These are phyloP conservation scores for Coleophoma cylindrospora DNA, from an alignment of 2,329 filamentous ascomycete genomes.

Conservation along the genomic window DNA sequence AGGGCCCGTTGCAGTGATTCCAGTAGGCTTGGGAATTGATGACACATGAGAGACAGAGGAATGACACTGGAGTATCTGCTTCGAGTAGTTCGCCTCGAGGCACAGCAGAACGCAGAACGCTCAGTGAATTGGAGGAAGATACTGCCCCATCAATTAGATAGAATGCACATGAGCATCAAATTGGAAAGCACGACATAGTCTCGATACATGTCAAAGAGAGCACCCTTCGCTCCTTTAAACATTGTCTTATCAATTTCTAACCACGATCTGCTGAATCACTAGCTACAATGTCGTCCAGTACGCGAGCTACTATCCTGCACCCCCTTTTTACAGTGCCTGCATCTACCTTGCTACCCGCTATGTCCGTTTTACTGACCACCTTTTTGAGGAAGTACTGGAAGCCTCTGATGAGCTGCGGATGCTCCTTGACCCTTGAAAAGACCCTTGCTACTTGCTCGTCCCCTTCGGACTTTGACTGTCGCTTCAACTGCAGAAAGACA, in stretches of 20 bases:
- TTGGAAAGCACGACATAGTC: too few relatives aligned
- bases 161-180: too few relatives aligned
- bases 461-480: constrained; percentile 37
- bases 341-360: constrained; percentile 43
- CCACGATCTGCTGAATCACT: constrained; percentile 5
- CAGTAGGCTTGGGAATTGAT: too few relatives aligned
- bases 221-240: too few relatives aligned
- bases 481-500: constrained; percentile 63
- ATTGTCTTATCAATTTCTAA: background rate
- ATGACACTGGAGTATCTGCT: too few relatives aligned
- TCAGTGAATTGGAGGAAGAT: too few relatives aligned
- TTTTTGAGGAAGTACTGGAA: constrained; percentile 78
- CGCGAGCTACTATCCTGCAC: constrained; percentile 37
- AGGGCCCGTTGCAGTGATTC: too few relatives aligned
- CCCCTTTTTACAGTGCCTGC: constrained; percentile 41
- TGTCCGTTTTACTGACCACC: constrained; percentile 61
- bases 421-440: constrained; percentile 59
- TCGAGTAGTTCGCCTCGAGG: too few relatives aligned
- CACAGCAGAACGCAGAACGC: too few relatives aligned
- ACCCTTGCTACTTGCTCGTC: constrained; percentile 60
- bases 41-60: too few relatives aligned
- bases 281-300: constrained; percentile 18
- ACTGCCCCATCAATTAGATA: too few relatives aligned
- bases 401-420: constrained; percentile 65
- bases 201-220: too few relatives aligned